Evolutionary conservation across 306 rosid genomes (phyloP).

Genomic region (Cucumis melo): DNA sequence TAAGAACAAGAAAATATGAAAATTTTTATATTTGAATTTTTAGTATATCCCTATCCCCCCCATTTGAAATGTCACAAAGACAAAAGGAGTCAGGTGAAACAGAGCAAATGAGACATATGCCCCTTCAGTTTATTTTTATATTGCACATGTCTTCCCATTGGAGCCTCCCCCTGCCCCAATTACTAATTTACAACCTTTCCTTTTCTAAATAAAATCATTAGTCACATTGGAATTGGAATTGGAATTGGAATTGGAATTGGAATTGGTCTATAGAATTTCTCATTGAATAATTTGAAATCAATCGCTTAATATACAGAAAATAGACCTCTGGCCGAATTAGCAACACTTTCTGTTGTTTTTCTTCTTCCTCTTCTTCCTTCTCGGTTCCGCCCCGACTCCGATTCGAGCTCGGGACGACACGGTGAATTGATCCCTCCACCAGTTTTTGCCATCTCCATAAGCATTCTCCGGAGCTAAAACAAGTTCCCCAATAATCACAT

Average conservation of each 20-base stretch:
- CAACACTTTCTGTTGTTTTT: neutral
- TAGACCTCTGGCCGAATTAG: neutral
- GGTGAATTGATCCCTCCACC: conserved; percentile 28
- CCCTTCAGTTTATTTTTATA: neutral
- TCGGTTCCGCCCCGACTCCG: neutral
- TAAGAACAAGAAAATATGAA: neutral
- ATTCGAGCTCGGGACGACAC: conserved; percentile 76
- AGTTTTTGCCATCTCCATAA: conserved; percentile 56
- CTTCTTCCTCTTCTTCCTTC: neutral
- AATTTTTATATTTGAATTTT: neutral
- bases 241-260: neutral
- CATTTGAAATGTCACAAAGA: neutral
- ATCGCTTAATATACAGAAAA: neutral
- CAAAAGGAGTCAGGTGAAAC: conserved; percentile 27
- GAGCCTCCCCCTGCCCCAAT: neutral
- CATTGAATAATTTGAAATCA: neutral
- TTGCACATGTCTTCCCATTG: neutral
- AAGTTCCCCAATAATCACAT: neutral
- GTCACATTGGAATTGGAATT: neutral
- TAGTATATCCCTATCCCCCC: neutral
- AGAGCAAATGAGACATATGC: conserved; percentile 7
- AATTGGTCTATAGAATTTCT: neutral
- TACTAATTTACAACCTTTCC: neutral
- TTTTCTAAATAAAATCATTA: neutral
- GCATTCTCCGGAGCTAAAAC: conserved; percentile 36